These are phyloP conservation scores for Starmera stellimalicola DNA, from an alignment of 1,139 yeast species.

Conservation along the genomic window DNA sequence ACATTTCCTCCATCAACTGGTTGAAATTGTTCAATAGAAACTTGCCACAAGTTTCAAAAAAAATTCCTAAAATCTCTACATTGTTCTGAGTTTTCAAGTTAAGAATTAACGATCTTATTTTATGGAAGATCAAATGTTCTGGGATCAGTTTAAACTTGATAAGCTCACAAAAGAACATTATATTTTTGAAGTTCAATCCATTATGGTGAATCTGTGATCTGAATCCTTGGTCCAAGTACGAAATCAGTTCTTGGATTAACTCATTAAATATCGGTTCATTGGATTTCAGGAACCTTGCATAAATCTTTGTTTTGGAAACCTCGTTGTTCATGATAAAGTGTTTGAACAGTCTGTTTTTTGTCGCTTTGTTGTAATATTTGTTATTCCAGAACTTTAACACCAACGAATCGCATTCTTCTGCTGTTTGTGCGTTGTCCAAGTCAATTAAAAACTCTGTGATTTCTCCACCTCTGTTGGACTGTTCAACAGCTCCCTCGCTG, in stretches of 20 bases:
- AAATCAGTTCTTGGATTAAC: constrained; percentile 46
- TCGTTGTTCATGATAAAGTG: constrained; percentile 43
- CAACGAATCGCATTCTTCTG: constrained; percentile 47
- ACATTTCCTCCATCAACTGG: constrained; percentile 53
- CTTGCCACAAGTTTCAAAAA: constrained; percentile 71
- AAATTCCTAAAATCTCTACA: constrained; percentile 52
- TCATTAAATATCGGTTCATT: constrained; percentile 41
- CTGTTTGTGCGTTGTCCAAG: constrained; percentile 37
- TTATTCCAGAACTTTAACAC: constrained; percentile 44
- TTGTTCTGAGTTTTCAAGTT: constrained; percentile 47
- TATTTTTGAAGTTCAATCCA: constrained; percentile 43
- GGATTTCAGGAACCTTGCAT: constrained; percentile 61
- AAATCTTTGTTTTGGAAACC: constrained; percentile 33
- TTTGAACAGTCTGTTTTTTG: constrained; percentile 49
- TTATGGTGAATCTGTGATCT: constrained; percentile 49
- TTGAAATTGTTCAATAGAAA: constrained; percentile 53
- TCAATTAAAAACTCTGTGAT: constrained; percentile 34
- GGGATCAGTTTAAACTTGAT: constrained; percentile 75
- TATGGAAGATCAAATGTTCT: constrained; percentile 60
- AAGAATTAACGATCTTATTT: constrained; percentile 46
- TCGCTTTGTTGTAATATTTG: constrained; percentile 62
- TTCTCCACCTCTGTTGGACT: constrained; percentile 27
- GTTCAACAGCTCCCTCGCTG: not conserved
- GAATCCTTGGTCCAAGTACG: constrained; percentile 49
- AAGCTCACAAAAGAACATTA: constrained; percentile 63